A percentile compares a stretch with the other conserved stretches of the same genome.
Evolutionary conservation across 2,329 filamentous ascomycete genomes (phyloP).

Genomic region (Ceratocystis huliohia): DNA sequence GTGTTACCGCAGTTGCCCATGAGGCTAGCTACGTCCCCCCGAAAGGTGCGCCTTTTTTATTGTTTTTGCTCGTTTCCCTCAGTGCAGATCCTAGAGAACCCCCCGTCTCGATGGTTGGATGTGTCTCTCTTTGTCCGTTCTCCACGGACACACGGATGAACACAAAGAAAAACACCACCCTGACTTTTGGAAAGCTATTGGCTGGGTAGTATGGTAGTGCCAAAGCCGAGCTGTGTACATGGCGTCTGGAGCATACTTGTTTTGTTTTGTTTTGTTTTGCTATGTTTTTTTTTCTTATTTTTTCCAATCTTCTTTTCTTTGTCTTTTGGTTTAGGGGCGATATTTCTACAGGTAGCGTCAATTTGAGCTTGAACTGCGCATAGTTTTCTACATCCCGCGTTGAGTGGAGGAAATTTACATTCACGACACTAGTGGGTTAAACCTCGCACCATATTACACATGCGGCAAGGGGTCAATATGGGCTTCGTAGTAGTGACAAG

Average conservation of each 20-base stretch:
- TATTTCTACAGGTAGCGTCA: constrained; percentile 1
- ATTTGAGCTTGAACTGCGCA: neutral
- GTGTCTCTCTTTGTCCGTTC: neutral
- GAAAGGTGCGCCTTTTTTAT: neutral
- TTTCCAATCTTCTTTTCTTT: neutral
- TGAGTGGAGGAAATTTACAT: neutral
- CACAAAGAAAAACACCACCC: neutral
- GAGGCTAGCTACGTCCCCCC: neutral
- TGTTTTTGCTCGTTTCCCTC: neutral
- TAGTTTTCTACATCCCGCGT: neutral
- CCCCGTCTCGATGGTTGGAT: neutral
- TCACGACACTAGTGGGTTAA: neutral
- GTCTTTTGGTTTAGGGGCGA: neutral
- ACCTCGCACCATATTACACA: neutral
- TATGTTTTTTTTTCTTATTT: neutral
- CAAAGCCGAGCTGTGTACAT: neutral
- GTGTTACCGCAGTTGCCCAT: neutral
- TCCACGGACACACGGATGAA: neutral
- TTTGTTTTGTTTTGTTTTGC: neutral
- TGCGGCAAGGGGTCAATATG: neutral
- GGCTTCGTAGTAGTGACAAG: neutral
- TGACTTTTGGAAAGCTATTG: neutral
- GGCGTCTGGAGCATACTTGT: constrained; percentile 13
- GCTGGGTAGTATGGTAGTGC: neutral
- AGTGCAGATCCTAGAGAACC: neutral